Conservation (phyloP, 169 alveolate species). For the Babesia ovis region DNA sequence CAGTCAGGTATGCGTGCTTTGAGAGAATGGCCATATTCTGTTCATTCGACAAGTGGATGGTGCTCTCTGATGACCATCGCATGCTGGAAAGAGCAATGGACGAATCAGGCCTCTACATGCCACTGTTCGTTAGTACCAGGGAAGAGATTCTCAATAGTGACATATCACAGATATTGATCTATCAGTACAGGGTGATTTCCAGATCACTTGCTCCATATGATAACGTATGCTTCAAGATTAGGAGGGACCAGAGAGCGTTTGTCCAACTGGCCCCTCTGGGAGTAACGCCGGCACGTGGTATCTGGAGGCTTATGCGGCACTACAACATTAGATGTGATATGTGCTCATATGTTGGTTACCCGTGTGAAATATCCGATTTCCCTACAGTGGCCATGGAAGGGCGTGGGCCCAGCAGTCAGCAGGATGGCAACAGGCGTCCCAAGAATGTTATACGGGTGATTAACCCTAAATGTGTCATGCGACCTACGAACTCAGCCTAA, state of each 20-base stretch:
- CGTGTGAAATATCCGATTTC: slow-evolving; percentile 1
- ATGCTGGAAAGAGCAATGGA: background rate
- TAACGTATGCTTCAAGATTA: slow-evolving; percentile 3
- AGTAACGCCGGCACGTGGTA: slow-evolving; percentile 27
- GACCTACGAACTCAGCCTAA: background rate
- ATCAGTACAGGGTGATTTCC: background rate
- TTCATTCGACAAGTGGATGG: slow-evolving; percentile 20
- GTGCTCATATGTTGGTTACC: slow-evolving; percentile 21
- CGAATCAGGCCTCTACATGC: background rate
- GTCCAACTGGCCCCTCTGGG: slow-evolving; percentile 32
- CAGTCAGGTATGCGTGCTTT: background rate
- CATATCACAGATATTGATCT: background rate
- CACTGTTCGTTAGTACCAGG: background rate
- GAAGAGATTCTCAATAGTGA: slow-evolving; percentile 4
- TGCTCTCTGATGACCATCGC: background rate
- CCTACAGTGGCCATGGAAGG: background rate
- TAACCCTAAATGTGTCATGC: background rate
- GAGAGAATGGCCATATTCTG: slow-evolving; percentile 1
- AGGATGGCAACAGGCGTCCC: background rate
- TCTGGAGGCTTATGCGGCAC: background rate
- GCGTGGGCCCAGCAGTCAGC: background rate
- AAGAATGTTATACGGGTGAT: background rate
- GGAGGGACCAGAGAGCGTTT: background rate
- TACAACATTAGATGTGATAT: background rate
- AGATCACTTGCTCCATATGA: background rate